Conservation (phyloP, 441 rosid species). For the Dalechampia spathulata region DNA sequence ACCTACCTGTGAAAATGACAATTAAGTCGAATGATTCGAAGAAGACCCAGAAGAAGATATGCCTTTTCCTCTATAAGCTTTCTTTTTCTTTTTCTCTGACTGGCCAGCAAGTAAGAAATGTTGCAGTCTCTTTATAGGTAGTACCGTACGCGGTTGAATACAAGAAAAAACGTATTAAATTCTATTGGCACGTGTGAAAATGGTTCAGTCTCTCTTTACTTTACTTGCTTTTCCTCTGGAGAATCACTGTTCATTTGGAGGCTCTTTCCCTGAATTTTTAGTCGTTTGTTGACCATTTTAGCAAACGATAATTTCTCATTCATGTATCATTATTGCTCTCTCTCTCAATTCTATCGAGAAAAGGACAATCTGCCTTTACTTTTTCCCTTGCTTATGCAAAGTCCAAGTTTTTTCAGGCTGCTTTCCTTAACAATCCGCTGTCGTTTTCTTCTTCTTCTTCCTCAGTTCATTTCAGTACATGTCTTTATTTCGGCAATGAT, state of each 20-base stretch:
- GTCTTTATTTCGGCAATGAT: too few species aligned
- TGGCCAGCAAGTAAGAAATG: background rate
- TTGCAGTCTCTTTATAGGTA: background rate
- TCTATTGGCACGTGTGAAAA: slow-evolving; percentile 22
- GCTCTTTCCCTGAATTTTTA: background rate
- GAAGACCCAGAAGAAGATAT: background rate
- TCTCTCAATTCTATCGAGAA: too few species aligned
- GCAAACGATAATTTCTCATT: too few species aligned
- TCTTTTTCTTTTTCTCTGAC: background rate
- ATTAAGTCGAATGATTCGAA: background rate
- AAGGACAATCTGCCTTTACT: too few species aligned
- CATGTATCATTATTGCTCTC: too few species aligned
- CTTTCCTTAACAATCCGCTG: too few species aligned
- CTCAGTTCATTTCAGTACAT: too few species aligned
- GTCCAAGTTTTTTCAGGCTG: too few species aligned
- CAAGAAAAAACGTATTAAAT: background rate
- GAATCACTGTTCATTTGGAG: slow-evolving; percentile 9
- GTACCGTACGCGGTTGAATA: slow-evolving; percentile 8
- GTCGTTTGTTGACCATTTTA: slow-evolving; percentile 4
- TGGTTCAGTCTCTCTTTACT: background rate
- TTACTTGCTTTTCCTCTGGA: background rate
- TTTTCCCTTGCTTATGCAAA: too few species aligned
- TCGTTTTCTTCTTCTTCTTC: too few species aligned
- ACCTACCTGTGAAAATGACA: background rate
- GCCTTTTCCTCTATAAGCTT: background rate